A percentile compares a stretch with the other conserved stretches of the same genome.
These are phyloP conservation scores for Penicillium pancosmium DNA, from an alignment of 495 filamentous ascomycete species.

Conservation along the genomic window DNA sequence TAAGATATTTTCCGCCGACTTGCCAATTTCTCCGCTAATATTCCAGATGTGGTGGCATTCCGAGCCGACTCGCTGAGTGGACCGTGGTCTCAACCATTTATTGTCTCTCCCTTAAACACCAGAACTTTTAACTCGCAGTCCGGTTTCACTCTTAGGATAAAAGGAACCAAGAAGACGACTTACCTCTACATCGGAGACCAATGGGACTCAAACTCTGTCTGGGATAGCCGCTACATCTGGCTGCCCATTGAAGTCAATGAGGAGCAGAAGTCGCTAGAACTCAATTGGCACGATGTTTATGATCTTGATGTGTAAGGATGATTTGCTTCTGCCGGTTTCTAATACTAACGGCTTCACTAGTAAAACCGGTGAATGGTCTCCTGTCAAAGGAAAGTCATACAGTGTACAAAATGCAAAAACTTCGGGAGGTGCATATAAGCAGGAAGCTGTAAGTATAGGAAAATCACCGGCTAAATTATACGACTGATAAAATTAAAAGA, in stretches of 20 bases:
- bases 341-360: slow-evolving; percentile 13
- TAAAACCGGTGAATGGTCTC: slow-evolving; percentile 47
- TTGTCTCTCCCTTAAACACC: slow-evolving; percentile 49
- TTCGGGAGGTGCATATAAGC: slow-evolving; percentile 45
- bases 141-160: slow-evolving; percentile 48
- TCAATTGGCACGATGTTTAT: slow-evolving; percentile 31
- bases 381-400: slow-evolving; percentile 46
- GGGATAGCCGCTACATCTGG: slow-evolving; percentile 57
- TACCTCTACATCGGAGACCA: slow-evolving; percentile 55
- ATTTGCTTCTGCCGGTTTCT: background rate
- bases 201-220: slow-evolving; percentile 56
- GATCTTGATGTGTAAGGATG: slow-evolving; percentile 28
- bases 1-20: slow-evolving; percentile 7
- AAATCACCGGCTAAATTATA: background rate
- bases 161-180: slow-evolving; percentile 48
- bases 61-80: slow-evolving; percentile 42
- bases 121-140: slow-evolving; percentile 57
- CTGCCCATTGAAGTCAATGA: slow-evolving; percentile 47
- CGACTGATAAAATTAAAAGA: slow-evolving; percentile 18
- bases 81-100: slow-evolving; percentile 55
- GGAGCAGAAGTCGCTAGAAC: slow-evolving; percentile 22
- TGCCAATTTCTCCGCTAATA: background rate
- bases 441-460: slow-evolving; percentile 39
- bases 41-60: slow-evolving; percentile 30
- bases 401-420: slow-evolving; percentile 40